Conservation (phyloP, 345 rosid species). For the Aethionema arabicum region DNA sequence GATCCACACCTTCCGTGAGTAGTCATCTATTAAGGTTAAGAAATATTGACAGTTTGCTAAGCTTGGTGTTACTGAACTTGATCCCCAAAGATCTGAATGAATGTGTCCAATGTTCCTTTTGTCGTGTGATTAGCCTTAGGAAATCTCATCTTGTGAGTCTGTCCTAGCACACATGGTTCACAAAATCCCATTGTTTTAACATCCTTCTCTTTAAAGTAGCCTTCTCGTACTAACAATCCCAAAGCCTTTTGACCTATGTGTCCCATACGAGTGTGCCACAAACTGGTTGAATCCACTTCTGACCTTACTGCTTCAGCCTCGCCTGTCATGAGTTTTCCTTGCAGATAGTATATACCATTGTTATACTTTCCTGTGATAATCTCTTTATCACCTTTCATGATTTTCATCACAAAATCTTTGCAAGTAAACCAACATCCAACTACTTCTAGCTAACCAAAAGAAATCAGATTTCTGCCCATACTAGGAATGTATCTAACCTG, state of each 20-base stretch:
- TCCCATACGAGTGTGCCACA: too few species aligned
- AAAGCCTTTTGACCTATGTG: too few species aligned
- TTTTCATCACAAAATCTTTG: not conserved
- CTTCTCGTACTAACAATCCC: too few species aligned
- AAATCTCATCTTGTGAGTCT: not conserved
- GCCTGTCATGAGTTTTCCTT: too few species aligned
- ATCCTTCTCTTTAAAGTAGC: not conserved
- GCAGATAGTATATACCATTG: not conserved
- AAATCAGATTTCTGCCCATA: not conserved
- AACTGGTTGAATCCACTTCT: too few species aligned
- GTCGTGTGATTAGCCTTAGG: slow-evolving; percentile 1
- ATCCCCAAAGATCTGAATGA: not conserved
- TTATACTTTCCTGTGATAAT: not conserved
- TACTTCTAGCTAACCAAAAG: not conserved
- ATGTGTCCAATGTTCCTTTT: not conserved
- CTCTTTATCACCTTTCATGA: not conserved
- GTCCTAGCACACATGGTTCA: not conserved
- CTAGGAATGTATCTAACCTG: too few species aligned
- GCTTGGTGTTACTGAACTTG: not conserved
- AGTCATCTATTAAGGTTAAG: not conserved
- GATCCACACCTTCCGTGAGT: not conserved
- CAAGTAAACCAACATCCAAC: not conserved
- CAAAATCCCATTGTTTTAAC: not conserved
- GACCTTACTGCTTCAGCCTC: too few species aligned
- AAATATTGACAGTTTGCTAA: not conserved